Evolutionary conservation across 345 rosid genomes (phyloP), one percentile per base, ranked within the genome.

Genomic region (Citrus hindsii): DNA sequence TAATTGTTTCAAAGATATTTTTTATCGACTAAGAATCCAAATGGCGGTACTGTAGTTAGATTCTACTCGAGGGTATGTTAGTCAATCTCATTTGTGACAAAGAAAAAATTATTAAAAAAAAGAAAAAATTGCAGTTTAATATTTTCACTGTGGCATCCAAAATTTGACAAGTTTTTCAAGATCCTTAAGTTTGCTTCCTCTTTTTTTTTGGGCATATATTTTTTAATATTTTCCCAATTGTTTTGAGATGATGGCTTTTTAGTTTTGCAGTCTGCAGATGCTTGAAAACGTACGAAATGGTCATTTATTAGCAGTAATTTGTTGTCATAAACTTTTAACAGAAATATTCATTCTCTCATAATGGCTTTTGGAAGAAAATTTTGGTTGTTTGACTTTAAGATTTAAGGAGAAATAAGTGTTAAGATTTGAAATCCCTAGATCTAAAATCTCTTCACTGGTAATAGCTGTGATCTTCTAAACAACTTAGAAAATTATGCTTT

Each of bases 51-150:
- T 25, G 13, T 51, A 61, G 73, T 61, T 25, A 14, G 71, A 75
- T 69, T 10, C 48, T 33, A 13, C 6, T 19, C 38, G 40, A 64
- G 63, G 80, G 74, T 68, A 81, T 8, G n/a, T 40, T 19, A 71
- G 74, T 76, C 28, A 74, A 28, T 51, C 4, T 51, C 6, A 32
- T 53, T 71, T 32, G 7, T 28, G 16, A 53, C 4, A 70, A 64
- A 48, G 16, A 2, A 6, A 73, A 62, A 22, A 82, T 84, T 89
- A 51, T 28, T 16, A n/a, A 38, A 38, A 32, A 70, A 70, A 64
- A 48, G 22, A 9, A 6, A 73, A 62, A 22, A 82, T 84, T 89
- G 85, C 89, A 19, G 73, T 38, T 75, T 75, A 84, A 25, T 32
- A 46, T 69, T 16, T 46, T 35, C 4, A n/a, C 5, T 10, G 28